Conservation (phyloP, 768 basidiomycete species). For the Trametes maxima region DNA sequence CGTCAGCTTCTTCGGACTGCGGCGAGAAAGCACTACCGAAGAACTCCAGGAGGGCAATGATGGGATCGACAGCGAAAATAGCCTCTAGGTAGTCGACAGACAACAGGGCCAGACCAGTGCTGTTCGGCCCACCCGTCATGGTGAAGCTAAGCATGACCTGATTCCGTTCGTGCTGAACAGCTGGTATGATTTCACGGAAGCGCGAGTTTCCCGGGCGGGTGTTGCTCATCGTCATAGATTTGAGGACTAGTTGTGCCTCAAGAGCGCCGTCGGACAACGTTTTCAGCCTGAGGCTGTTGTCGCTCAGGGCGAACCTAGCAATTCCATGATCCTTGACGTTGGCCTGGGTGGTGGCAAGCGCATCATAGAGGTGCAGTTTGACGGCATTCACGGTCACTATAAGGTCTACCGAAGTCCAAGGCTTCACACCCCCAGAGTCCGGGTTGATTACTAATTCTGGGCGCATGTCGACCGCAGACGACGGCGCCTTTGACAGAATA, state of each 20-base stretch:
- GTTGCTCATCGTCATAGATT: conserved; percentile 90
- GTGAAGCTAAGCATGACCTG: conserved; percentile 95
- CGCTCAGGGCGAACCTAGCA: conserved; percentile 79
- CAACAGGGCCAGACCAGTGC: conserved; percentile 72
- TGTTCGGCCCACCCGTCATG: conserved; percentile 58
- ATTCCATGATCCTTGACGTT: conserved; percentile 80
- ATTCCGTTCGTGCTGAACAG: conserved; percentile 83
- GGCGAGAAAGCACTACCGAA: conserved; percentile 60
- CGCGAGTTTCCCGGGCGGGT: conserved; percentile 78
- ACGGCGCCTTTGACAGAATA: conserved; percentile 17
- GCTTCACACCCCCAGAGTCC: conserved; percentile 30
- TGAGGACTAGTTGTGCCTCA: conserved; percentile 86
- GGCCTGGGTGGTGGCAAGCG: conserved; percentile 52
- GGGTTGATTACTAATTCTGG: conserved; percentile 56
- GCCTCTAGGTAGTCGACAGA: conserved; percentile 92
- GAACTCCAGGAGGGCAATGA: conserved; percentile 87
- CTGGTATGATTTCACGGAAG: conserved; percentile 95
- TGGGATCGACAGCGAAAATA: conserved; percentile 89
- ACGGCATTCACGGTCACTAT: conserved; percentile 69
- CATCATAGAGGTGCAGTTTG: conserved; percentile 86
- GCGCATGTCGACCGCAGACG: conserved; percentile 43
- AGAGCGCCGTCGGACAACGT: conserved; percentile 79
- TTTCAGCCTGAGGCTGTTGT: conserved; percentile 79
- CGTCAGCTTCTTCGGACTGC: conserved; percentile 21
- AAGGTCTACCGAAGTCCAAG: conserved; percentile 73